Evolutionary conservation across 1,139 yeast species (phyloP).

Genomic region (Debaryomyces sp.): DNA sequence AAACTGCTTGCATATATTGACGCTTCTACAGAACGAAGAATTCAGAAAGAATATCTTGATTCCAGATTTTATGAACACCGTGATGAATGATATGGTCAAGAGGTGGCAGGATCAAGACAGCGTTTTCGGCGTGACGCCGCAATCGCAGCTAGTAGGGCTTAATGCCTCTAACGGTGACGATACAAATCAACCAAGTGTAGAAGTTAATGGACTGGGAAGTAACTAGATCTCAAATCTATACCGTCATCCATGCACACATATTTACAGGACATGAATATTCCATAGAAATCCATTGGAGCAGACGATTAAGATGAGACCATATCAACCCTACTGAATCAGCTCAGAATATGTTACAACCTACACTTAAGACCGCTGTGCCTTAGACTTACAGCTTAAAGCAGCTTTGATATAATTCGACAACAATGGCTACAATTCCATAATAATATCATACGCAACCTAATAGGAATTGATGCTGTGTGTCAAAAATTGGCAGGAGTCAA

Average conservation of each 20-base stretch:
- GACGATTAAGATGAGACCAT: not conserved
- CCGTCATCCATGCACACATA: not conserved
- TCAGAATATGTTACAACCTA: too few species aligned
- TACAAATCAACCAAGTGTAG: not conserved
- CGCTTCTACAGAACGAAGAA: conserved; percentile 57
- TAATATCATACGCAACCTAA: not conserved
- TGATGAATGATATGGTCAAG: conserved; percentile 80
- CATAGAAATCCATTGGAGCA: not conserved
- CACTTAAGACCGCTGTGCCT: not conserved
- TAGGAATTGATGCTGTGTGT: not conserved
- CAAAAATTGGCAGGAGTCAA: too few species aligned
- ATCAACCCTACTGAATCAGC: not conserved
- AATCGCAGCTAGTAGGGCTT: not conserved
- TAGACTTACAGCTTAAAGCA: not conserved
- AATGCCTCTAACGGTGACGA: not conserved
- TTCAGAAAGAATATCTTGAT: conserved; percentile 58
- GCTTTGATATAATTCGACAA: not conserved
- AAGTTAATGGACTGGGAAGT: not conserved
- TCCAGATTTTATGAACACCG: conserved; percentile 58
- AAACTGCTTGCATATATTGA: conserved; percentile 67
- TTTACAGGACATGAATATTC: not conserved
- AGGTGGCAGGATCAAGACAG: conserved; percentile 57
- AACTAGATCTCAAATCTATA: not conserved
- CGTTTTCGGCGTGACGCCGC: conserved; percentile 1
- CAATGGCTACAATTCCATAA: not conserved